Base-by-base conservation (phyloP, 2,329 filamentous ascomycete genomes). In the Aspergillus neoniger region DNA sequence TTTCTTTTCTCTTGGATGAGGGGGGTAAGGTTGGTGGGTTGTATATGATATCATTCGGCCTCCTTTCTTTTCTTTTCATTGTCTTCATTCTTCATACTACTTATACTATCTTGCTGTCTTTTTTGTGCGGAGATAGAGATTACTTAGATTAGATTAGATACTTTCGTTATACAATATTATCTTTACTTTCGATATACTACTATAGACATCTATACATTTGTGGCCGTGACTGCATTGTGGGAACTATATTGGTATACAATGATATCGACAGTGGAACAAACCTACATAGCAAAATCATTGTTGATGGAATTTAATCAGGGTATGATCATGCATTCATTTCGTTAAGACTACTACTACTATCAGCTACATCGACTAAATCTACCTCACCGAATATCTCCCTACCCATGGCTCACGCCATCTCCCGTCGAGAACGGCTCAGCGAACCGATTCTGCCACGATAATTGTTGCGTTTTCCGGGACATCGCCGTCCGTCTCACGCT, bases 391-490 rank as follows among this genome's bases (percentile, higher is more conserved):
- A 12, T 30, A 12, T 12, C 28, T 30, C 4, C 39, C 15, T 58
- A 59, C 30, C 48, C 58, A 32, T 62, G 61, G 6, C 60, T 19
- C 21, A 64, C 12, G 8, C 58, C 68, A 28, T 67, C 67, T 8
- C 67, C 60, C 19, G 61, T 49, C 44, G 47, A 32, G 10, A 65
- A 65, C 3, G 70, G 57, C 17, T 76, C 72, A 9, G 71, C 70
- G 25, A 71, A 69, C 19, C 70, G 65, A 28, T 62, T 59, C 53
- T 69, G 63, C 36, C 69, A 65, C 21, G 63, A 39, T 57, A 65
- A 36, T 36, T 36, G 59, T 43, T 70, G 64, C 15, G 66, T 50
- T 58, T 72, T 73, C 49, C 68, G 67, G 8, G 54, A 55, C 21
- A 55, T 63, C 41, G 36, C 47, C 39, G 49, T 69, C 38, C 71